These are phyloP conservation scores for Cudoniella acicularis DNA, from an alignment of 495 filamentous ascomycete genomes.

Conservation along the genomic window DNA sequence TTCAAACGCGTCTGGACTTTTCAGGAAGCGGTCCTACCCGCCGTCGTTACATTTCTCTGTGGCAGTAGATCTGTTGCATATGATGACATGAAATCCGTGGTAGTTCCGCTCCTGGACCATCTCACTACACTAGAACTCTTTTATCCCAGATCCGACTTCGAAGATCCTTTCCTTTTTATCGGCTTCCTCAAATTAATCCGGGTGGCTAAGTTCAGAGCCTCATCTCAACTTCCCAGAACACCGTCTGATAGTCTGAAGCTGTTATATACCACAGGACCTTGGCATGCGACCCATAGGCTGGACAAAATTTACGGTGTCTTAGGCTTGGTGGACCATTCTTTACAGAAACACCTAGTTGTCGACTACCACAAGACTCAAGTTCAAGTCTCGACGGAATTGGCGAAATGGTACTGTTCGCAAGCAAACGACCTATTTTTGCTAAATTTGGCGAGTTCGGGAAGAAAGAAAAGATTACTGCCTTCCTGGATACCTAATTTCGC, in stretches of 20 bases:
- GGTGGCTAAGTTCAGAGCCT: background rate
- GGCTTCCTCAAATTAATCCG: background rate
- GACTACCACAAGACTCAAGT: background rate
- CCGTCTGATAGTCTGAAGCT: background rate
- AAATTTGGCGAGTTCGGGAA: slow-evolving; percentile 1
- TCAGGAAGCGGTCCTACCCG: background rate
- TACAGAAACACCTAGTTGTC: slow-evolving; percentile 1
- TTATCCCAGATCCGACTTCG: background rate
- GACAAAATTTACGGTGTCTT: slow-evolving; percentile 8
- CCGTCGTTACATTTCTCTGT: background rate
- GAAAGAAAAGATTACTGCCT: background rate
- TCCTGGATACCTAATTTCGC: slow-evolving; percentile 7
- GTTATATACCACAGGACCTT: slow-evolving; percentile 2
- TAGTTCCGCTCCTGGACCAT: background rate
- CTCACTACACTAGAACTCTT: background rate
- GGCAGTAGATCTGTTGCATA: background rate
- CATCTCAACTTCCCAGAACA: background rate
- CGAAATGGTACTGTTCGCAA: background rate
- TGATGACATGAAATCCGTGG: background rate
- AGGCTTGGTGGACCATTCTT: background rate
- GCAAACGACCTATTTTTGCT: slow-evolving; percentile 8
- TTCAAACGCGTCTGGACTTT: slow-evolving; percentile 9
- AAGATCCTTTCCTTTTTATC: background rate
- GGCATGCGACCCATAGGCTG: background rate
- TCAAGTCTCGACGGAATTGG: background rate